phyloP scores from a whole-genome alignment of 1,284 basidiomycete genomes.

The Meira nashicola region DNA sequence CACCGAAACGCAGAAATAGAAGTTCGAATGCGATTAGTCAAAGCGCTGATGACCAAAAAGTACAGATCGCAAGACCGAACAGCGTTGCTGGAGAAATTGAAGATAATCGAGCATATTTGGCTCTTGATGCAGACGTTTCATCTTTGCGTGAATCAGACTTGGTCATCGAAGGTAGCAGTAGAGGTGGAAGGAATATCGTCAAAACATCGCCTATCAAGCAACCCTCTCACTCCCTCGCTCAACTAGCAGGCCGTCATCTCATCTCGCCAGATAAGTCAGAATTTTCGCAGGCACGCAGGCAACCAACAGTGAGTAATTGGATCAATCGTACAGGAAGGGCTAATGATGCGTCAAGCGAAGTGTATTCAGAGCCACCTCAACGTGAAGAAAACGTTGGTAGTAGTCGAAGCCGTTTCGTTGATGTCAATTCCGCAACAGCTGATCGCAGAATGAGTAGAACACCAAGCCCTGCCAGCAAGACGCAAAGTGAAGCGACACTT shows the following conservation, averaged over 20 bases:
- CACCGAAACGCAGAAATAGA: too few species aligned
- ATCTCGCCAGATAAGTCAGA: too few species aligned
- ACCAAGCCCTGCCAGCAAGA: background rate
- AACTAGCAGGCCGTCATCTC: background rate
- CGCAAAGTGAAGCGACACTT: conserved; percentile 3
- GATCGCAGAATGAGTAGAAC: background rate
- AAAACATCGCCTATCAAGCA: background rate
- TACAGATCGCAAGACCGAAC: too few species aligned
- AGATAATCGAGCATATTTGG: too few species aligned
- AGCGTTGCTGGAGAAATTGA: too few species aligned
- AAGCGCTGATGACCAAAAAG: too few species aligned
- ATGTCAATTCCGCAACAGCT: too few species aligned
- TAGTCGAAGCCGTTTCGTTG: too few species aligned
- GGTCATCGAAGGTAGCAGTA: background rate
- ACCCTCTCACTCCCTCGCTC: background rate
- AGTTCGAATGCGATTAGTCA: too few species aligned
- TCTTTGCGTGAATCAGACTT: background rate
- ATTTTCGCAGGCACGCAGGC: too few species aligned
- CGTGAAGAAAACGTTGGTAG: background rate
- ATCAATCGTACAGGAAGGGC: background rate
- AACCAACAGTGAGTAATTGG: background rate
- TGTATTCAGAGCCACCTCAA: conserved; percentile 3
- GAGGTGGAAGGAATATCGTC: background rate
- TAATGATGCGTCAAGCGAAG: conserved; percentile 5
- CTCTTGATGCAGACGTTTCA: too few species aligned